These are phyloP conservation scores for Ceratobasidium sp. DNA, from an alignment of 1,284 basidiomycete species.

Conservation along the genomic window DNA sequence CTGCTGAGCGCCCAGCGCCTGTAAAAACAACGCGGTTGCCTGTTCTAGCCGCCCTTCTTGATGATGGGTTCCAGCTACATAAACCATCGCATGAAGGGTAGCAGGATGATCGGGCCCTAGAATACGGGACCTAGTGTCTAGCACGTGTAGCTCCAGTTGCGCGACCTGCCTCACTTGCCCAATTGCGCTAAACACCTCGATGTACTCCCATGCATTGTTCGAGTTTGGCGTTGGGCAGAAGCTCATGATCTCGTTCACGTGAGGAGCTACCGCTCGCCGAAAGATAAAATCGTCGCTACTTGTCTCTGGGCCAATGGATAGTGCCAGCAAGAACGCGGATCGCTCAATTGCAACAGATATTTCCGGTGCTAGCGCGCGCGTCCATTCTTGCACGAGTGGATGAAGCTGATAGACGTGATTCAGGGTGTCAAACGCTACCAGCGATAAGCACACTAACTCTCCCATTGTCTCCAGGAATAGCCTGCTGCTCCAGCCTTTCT, in stretches of 20 bases:
- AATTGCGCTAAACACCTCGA: too few species aligned
- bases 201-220: too few species aligned
- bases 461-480: background rate
- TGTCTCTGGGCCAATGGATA: background rate
- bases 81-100: too few species aligned
- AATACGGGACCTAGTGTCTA: background rate
- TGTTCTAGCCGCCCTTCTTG: background rate
- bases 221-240: too few species aligned
- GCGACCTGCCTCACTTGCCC: background rate
- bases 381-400: conserved; percentile 2
- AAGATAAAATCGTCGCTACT: background rate
- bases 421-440: background rate
- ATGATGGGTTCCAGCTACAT: too few species aligned
- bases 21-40: background rate
- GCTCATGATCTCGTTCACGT: background rate
- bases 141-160: background rate
- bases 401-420: conserved; percentile 1
- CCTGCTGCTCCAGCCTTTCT: background rate
- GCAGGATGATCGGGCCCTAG: background rate
- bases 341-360: background rate
- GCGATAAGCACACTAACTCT: background rate
- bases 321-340: background rate
- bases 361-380: background rate
- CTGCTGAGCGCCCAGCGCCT: background rate
- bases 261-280: background rate